Evolutionary conservation across 371 early-diverging fungal genomes (phyloP).

Genomic region (Mycotypha africana): DNA sequence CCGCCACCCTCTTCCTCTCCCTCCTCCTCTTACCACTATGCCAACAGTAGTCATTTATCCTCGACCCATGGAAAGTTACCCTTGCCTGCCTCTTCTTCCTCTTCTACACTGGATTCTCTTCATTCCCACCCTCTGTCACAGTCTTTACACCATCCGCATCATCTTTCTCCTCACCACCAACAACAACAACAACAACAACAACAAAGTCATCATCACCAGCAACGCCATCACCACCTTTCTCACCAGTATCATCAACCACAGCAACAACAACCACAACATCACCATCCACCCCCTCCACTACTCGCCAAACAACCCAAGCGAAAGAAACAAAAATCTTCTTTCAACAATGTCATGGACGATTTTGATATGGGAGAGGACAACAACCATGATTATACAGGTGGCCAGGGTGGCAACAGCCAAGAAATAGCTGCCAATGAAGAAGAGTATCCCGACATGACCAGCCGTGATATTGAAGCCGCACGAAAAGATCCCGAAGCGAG

Average conservation of each 20-base stretch:
- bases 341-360: too few relatives aligned
- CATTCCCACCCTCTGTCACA: too few relatives aligned
- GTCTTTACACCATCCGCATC: too few relatives aligned
- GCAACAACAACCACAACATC: conserved; percentile 6
- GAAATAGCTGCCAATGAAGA: conserved; percentile 31
- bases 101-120: too few relatives aligned
- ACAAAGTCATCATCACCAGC: background rate
- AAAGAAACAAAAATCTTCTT: conserved; percentile 17
- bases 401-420: too few relatives aligned
- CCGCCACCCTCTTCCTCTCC: background rate
- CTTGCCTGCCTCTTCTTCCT: conserved; percentile 5
- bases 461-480: conserved; percentile 39
- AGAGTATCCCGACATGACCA: conserved; percentile 42
- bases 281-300: conserved; percentile 9
- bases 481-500: conserved; percentile 41
- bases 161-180: too few relatives aligned
- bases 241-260: conserved; percentile 1
- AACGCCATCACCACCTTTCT: background rate
- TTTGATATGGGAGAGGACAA: too few relatives aligned
- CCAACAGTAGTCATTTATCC: conserved; percentile 11
- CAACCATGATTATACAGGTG: too few relatives aligned
- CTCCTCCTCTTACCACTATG: conserved; percentile 12
- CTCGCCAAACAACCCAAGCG: conserved; percentile 15
- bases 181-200: too few relatives aligned
- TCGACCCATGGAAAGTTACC: conserved; percentile 15